These are phyloP conservation scores for Oemleria cerasiformis DNA, from an alignment of 306 rosid species.

Conservation along the genomic window DNA sequence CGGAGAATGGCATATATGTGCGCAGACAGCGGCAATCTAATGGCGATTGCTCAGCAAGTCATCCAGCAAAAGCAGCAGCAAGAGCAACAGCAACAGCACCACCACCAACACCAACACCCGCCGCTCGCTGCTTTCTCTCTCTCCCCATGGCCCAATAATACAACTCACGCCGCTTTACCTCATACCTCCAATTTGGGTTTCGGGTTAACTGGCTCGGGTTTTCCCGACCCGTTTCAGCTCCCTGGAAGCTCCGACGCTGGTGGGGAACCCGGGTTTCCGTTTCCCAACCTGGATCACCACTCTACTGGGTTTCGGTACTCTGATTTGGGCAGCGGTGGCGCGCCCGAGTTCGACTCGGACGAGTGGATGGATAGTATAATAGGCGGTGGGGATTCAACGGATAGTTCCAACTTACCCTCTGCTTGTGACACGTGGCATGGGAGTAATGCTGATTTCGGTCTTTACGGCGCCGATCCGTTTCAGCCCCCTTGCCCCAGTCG, in stretches of 20 bases:
- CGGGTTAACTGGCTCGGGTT: constrained; percentile 48
- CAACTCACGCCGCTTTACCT: not conserved
- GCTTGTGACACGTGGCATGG: constrained; percentile 60
- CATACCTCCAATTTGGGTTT: constrained; percentile 37
- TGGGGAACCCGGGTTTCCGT: constrained; percentile 54
- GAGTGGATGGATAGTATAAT: constrained; percentile 96
- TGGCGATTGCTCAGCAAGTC: constrained; percentile 99
- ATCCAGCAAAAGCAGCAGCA: constrained; percentile 89
- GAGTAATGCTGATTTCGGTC: constrained; percentile 46
- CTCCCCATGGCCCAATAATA: constrained; percentile 59
- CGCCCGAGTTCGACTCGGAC: constrained; percentile 79
- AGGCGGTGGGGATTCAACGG: constrained; percentile 74
- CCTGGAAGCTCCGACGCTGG: constrained; percentile 44
- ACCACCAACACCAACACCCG: constrained; percentile 33
- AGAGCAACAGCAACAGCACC: constrained; percentile 66
- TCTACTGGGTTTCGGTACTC: constrained; percentile 59
- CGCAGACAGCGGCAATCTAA: constrained; percentile 89
- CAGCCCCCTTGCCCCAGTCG: constrained; percentile 53
- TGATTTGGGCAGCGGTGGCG: constrained; percentile 45
- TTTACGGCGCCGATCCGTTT: constrained; percentile 53
- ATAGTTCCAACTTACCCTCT: constrained; percentile 61
- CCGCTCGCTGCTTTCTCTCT: constrained; percentile 49
- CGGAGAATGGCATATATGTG: constrained; percentile 91
- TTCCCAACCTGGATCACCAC: constrained; percentile 61
- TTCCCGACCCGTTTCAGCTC: constrained; percentile 75